phyloP scores from a whole-genome alignment of 208 protist species.

The Borovskyia barvae region DNA sequence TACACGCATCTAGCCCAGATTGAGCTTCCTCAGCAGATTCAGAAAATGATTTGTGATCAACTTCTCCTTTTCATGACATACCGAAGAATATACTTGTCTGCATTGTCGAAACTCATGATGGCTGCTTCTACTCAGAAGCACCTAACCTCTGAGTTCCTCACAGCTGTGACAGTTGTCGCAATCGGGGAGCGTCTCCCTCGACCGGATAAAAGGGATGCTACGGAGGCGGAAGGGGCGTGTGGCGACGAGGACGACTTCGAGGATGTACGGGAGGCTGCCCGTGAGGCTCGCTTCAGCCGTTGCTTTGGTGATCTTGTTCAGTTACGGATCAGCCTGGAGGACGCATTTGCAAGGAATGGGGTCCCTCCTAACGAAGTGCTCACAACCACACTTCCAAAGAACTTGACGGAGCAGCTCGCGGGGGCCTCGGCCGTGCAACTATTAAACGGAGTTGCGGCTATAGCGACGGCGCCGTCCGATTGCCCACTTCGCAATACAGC shows the following conservation, averaged over 20 bases:
- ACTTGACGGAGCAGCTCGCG: constrained; percentile 33
- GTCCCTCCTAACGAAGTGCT: constrained; percentile 38
- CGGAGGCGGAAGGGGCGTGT: neutral
- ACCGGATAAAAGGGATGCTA: constrained; percentile 1
- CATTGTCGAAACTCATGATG: constrained; percentile 20
- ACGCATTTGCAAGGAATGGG: constrained; percentile 32
- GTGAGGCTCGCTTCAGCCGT: constrained; percentile 32
- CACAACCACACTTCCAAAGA: constrained; percentile 30
- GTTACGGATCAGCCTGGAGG: constrained; percentile 49
- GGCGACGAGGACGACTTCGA: constrained; percentile 20
- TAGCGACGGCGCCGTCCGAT: constrained; percentile 24
- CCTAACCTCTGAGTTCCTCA: constrained; percentile 34
- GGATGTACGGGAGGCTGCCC: constrained; percentile 8
- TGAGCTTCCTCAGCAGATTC: constrained; percentile 36
- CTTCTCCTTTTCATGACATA: constrained; percentile 32
- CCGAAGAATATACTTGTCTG: constrained; percentile 10
- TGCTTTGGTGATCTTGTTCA: constrained; percentile 31
- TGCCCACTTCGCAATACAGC: constrained; percentile 39
- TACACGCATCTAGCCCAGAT: constrained; percentile 18
- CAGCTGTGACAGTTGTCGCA: constrained; percentile 36
- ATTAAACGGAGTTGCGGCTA: constrained; percentile 23
- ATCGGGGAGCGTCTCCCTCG: constrained; percentile 60
- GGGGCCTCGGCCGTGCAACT: constrained; percentile 28
- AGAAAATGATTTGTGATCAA: constrained; percentile 29
- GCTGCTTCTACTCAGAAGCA: constrained; percentile 28